A percentile compares a stretch with the other conserved stretches of the same genome.
Evolutionary conservation across 2,329 filamentous ascomycete genomes (phyloP).

Genomic region (Davidsoniella eucalypti): DNA sequence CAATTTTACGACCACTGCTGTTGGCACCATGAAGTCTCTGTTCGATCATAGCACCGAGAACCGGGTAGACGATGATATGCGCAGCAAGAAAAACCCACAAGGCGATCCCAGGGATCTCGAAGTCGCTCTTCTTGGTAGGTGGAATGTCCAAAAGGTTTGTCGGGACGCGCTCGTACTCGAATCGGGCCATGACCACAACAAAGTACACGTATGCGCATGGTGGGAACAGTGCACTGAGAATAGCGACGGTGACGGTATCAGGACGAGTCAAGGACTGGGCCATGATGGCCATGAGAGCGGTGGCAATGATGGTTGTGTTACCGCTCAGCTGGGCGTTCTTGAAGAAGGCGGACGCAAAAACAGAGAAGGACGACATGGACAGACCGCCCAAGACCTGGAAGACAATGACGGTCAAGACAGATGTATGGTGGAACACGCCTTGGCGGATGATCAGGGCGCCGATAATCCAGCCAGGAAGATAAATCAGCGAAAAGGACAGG

Average conservation of each 20-base stretch:
- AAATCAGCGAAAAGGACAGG: conserved; percentile 62
- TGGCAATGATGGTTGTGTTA: conserved; percentile 57
- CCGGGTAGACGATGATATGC: conserved; percentile 62
- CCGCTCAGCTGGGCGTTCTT: conserved; percentile 76
- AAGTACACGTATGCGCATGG: conserved; percentile 83
- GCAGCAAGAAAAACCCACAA: conserved; percentile 64
- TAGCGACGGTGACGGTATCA: conserved; percentile 44
- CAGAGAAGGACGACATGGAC: conserved; percentile 61
- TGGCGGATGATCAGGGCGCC: conserved; percentile 47
- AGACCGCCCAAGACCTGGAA: conserved; percentile 65
- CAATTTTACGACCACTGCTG: conserved; percentile 40
- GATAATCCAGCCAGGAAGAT: conserved; percentile 68
- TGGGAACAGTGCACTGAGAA: conserved; percentile 63
- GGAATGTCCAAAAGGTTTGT: conserved; percentile 46
- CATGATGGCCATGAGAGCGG: conserved; percentile 62
- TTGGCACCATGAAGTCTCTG: conserved; percentile 59
- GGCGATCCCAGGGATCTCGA: conserved; percentile 47
- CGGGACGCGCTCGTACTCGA: conserved; percentile 43
- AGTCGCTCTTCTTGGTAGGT: conserved; percentile 46
- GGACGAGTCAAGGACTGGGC: conserved; percentile 56
- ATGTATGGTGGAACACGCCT: conserved; percentile 51
- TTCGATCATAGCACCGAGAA: conserved; percentile 62
- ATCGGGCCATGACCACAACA: conserved; percentile 58
- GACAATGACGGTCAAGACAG: conserved; percentile 47
- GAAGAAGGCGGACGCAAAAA: conserved; percentile 72